Evolutionary conservation across 176 grass and related monocot genomes (phyloP), one percentile per base, ranked within the genome.

Genomic region (Miscanthus lutarioriparius): DNA sequence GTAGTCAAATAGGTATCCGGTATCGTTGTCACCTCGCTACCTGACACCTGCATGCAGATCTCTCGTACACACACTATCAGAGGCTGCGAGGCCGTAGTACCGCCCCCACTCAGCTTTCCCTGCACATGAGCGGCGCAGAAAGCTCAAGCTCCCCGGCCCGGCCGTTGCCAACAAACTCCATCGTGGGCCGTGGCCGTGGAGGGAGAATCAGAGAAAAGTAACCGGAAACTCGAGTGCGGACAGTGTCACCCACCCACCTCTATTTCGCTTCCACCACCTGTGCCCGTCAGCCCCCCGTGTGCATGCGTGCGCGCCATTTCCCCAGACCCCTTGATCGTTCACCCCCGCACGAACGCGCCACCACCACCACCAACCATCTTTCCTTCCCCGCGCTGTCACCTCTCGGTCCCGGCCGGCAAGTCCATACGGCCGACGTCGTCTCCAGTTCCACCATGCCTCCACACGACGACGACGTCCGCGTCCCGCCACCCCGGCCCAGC

Each of bases 301-400:
- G 22, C 56, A 25, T 3, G 71, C 45, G 48, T 76, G 78, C 75
- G 74, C 67, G 67, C 26, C 80, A 54, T 90, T 90, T 79, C 30
- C 70, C 75, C 68, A 43, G 33, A 35, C 78, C 48, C 14, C n/a
- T 8, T 48, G 70, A 73, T 73, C 71, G 1, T 63, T 79, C 77
- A 91, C 80, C 86, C 73, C 63, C 74, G 88, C 88, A 90, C 88
- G 84, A 86, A 83, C 73, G 45, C 81, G 10, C 72, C 78, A 84
- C 10, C 35, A 35, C 44, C 30, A 32, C 7, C 9, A 19, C n/a
- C 10, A 6, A 14, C 36, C 10, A 33, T 54, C 35, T 35, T 70
- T 32, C 45, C 62, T 72, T 36, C 63, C 15, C 49, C 30, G 10
- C 41, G 35, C n/a, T 41, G 36, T 37, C 36, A 1, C 36, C 36